Percentiles rank a stretch among this genome's conserved stretches.
Conservation (phyloP, 1,139 yeast genomes). For the Yamadazyma friedrichii region DNA sequence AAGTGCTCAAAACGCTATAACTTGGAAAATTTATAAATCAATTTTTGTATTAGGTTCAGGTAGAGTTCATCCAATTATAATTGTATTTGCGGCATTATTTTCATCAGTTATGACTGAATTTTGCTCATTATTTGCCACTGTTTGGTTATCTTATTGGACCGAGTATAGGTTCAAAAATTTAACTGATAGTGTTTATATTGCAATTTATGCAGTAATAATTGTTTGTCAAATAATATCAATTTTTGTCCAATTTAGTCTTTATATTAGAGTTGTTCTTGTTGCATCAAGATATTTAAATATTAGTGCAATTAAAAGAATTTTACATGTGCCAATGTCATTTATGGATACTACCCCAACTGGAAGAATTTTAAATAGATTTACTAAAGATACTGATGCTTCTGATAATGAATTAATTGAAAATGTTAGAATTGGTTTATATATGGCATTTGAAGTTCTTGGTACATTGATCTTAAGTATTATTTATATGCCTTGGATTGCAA, state of each 20-base stretch:
- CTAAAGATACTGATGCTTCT: slow-evolving; percentile 80
- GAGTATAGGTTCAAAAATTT: slow-evolving; percentile 48
- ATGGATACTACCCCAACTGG: slow-evolving; percentile 65
- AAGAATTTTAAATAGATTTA: slow-evolving; percentile 57
- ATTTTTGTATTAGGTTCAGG: slow-evolving; percentile 65
- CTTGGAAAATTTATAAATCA: slow-evolving; percentile 30
- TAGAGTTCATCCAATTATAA: slow-evolving; percentile 26
- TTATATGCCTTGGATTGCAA: slow-evolving; percentile 63
- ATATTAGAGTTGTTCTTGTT: slow-evolving; percentile 51
- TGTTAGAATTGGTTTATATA: slow-evolving; percentile 48
- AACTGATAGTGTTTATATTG: slow-evolving; percentile 64
- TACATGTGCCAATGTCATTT: slow-evolving; percentile 54
- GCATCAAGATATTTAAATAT: slow-evolving; percentile 45
- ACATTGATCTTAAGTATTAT: slow-evolving; percentile 63
- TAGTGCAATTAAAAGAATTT: slow-evolving; percentile 10
- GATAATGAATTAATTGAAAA: slow-evolving; percentile 74
- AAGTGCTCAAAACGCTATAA: slow-evolving; percentile 40
- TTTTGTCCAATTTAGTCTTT: slow-evolving; percentile 40
- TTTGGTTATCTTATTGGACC: slow-evolving; percentile 89
- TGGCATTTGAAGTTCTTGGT: slow-evolving; percentile 57
- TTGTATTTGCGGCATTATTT: slow-evolving; percentile 13
- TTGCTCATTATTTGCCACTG: slow-evolving; percentile 62
- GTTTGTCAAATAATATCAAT: slow-evolving; percentile 35
- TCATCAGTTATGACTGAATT: slow-evolving; percentile 48
- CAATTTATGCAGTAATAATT: slow-evolving; percentile 62